Percentiles rank a stretch among this genome's conserved stretches.
Conservation (phyloP, 257 asterid genomes). For the Jacaranda mimosifolia region DNA sequence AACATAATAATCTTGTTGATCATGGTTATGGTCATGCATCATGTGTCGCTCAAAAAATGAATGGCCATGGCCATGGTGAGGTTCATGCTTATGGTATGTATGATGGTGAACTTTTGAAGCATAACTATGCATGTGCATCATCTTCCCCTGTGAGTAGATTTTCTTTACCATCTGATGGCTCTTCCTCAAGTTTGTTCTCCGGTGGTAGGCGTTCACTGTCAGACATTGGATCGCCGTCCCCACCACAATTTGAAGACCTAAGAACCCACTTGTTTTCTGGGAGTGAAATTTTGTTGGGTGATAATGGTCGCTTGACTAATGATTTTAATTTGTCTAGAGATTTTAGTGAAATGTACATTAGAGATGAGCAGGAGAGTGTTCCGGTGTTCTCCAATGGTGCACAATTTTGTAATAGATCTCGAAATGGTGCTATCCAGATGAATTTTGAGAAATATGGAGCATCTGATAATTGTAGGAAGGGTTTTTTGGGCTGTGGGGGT, state of each 20-base stretch:
- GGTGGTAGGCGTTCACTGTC: slow-evolving; percentile 54
- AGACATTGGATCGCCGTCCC: slow-evolving; percentile 61
- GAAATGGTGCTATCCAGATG: slow-evolving; percentile 33
- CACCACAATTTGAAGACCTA: slow-evolving; percentile 55
- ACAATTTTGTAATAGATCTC: slow-evolving; percentile 43
- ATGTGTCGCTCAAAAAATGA: slow-evolving; percentile 42
- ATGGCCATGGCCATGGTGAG: slow-evolving; percentile 40
- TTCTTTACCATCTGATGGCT: slow-evolving; percentile 62
- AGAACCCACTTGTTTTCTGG: slow-evolving; percentile 44
- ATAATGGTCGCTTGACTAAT: slow-evolving; percentile 40
- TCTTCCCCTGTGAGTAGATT: slow-evolving; percentile 72
- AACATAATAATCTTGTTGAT: slow-evolving; percentile 37
- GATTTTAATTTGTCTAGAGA: slow-evolving; percentile 51
- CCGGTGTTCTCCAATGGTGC: slow-evolving; percentile 37
- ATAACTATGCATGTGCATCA: slow-evolving; percentile 52
- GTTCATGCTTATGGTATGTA: slow-evolving; percentile 45
- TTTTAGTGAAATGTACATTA: slow-evolving; percentile 61
- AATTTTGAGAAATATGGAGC: slow-evolving; percentile 41
- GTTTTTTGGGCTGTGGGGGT: slow-evolving; percentile 45
- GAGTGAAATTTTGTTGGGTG: slow-evolving; percentile 45
- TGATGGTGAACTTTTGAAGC: slow-evolving; percentile 49
- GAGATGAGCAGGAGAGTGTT: slow-evolving; percentile 50
- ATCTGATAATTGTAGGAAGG: slow-evolving; percentile 38
- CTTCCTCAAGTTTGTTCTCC: slow-evolving; percentile 73
- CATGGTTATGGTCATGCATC: slow-evolving; percentile 50